phyloP scores from a whole-genome alignment of 2,329 filamentous ascomycete species.

The Xylariaceae sp. region DNA sequence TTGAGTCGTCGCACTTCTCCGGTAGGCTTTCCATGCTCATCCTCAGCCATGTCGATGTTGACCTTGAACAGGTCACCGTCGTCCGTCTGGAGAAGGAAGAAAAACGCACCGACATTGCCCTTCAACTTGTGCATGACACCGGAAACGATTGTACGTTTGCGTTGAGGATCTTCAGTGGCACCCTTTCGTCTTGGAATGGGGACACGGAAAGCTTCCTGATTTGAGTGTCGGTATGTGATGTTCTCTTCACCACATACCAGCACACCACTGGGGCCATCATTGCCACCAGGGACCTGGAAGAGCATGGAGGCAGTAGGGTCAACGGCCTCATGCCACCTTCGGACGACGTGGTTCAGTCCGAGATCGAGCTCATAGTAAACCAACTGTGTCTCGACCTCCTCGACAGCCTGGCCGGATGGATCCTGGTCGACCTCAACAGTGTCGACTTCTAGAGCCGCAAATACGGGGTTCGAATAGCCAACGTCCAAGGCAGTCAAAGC shows the following conservation, averaged over 20 bases:
- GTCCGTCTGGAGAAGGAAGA: slow-evolving; percentile 92
- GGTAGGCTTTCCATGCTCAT: slow-evolving; percentile 69
- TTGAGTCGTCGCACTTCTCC: slow-evolving; percentile 78
- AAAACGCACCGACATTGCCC: slow-evolving; percentile 76
- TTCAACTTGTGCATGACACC: slow-evolving; percentile 98
- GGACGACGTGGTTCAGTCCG: slow-evolving; percentile 92
- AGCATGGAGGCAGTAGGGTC: slow-evolving; percentile 84
- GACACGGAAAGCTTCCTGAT: slow-evolving; percentile 82
- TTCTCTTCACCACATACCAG: slow-evolving; percentile 91
- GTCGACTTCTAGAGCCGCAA: slow-evolving; percentile 89
- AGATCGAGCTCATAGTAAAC: slow-evolving; percentile 98
- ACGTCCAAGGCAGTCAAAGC: slow-evolving; percentile 86
- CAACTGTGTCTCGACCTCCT: slow-evolving; percentile 80
- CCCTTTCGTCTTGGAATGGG: slow-evolving; percentile 83
- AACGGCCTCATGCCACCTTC: slow-evolving; percentile 92
- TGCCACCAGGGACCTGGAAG: slow-evolving; percentile 92
- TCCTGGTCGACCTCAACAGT: slow-evolving; percentile 91
- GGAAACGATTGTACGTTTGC: slow-evolving; percentile 79
- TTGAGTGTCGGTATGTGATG: slow-evolving; percentile 95
- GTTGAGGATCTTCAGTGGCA: slow-evolving; percentile 82
- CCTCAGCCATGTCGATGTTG: slow-evolving; percentile 83
- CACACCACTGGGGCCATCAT: slow-evolving; percentile 89
- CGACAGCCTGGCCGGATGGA: slow-evolving; percentile 72
- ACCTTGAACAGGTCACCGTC: slow-evolving; percentile 99
- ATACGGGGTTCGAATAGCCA: slow-evolving; percentile 94